These are phyloP conservation scores for Fusarium sp. DNA, from an alignment of 2,329 filamentous ascomycete species.

Conservation along the genomic window DNA sequence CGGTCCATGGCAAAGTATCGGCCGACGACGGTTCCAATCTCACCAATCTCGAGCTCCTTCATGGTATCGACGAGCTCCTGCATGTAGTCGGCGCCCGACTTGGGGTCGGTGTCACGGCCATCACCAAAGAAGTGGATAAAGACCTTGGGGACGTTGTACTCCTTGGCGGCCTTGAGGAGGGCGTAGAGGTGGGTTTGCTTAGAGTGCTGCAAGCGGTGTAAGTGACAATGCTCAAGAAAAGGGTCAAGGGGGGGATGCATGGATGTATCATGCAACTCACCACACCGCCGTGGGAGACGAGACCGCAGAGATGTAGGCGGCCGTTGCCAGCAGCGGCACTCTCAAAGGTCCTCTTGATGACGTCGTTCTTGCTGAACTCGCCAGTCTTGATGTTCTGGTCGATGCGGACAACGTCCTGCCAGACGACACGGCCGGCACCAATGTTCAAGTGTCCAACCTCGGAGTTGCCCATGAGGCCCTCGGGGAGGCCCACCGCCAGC, in stretches of 20 bases:
- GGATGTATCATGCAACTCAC: constrained; percentile 56
- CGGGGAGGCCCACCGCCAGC: constrained; percentile 92
- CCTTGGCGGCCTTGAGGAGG: constrained; percentile 90
- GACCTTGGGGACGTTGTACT: constrained; percentile 86
- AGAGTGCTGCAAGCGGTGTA: constrained; percentile 72
- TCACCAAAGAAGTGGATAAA: constrained; percentile 99
- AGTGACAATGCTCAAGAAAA: constrained; percentile 10
- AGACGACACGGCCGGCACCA: constrained; percentile 95
- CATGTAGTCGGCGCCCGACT: constrained; percentile 90
- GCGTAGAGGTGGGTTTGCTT: constrained; percentile 95
- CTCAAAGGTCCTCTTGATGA: constrained; percentile 81
- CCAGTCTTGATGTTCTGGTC: constrained; percentile 91
- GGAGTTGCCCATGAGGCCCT: constrained; percentile 98
- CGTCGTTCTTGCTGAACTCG: constrained; percentile 80
- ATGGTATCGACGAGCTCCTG: constrained; percentile 83
- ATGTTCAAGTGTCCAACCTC: constrained; percentile 99
- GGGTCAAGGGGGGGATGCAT: not conserved
- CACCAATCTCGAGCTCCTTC: constrained; percentile 86
- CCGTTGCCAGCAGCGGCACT: constrained; percentile 89
- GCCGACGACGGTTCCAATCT: constrained; percentile 93
- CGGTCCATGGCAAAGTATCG: constrained; percentile 99
- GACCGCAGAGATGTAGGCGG: constrained; percentile 89
- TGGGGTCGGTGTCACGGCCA: constrained; percentile 97
- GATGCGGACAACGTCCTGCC: constrained; percentile 98
- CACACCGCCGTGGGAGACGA: constrained; percentile 95